Conservation (phyloP, 352 stramenopile genomes). For the Phytophthora macrochlamydospora region DNA sequence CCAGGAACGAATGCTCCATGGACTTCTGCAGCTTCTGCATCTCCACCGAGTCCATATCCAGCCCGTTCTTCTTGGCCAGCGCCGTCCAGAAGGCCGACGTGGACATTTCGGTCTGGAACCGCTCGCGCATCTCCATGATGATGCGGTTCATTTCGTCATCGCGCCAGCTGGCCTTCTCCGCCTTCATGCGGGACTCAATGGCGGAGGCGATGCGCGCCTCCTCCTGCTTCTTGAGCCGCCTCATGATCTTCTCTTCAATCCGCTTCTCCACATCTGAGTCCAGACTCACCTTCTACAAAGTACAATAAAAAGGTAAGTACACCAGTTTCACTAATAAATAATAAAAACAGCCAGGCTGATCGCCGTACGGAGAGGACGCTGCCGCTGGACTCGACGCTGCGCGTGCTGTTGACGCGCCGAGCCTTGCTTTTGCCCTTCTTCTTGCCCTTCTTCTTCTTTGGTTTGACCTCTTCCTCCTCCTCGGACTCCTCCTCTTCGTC, state of each 20-base stretch:
- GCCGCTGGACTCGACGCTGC: slow-evolving; percentile 43
- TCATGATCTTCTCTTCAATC: slow-evolving; percentile 89
- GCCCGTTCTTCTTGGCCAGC: slow-evolving; percentile 70
- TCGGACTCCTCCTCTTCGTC: slow-evolving; percentile 66
- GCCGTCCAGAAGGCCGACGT: slow-evolving; percentile 63
- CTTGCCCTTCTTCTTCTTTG: slow-evolving; percentile 73
- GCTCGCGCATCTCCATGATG: slow-evolving; percentile 89
- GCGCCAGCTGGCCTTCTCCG: slow-evolving; percentile 86
- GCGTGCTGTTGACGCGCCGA: slow-evolving; percentile 52
- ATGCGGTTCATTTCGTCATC: slow-evolving; percentile 92
- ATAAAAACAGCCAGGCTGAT: neutral
- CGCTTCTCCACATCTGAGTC: slow-evolving; percentile 82
- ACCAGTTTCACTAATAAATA: neutral
- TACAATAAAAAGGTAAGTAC: slow-evolving; percentile 17
- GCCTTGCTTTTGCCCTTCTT: slow-evolving; percentile 46
- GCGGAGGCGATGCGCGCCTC: slow-evolving; percentile 83
- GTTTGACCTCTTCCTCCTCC: slow-evolving; percentile 66
- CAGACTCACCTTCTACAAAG: slow-evolving; percentile 59
- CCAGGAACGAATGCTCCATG: slow-evolving; percentile 50
- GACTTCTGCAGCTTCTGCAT: slow-evolving; percentile 55
- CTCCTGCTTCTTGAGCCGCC: slow-evolving; percentile 87
- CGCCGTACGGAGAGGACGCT: slow-evolving; percentile 37
- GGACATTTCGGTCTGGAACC: slow-evolving; percentile 84
- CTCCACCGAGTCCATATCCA: slow-evolving; percentile 43
- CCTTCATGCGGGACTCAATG: slow-evolving; percentile 83